Conservation (phyloP, 768 basidiomycete genomes). For the Dictyophora rubrovolvata region DNA sequence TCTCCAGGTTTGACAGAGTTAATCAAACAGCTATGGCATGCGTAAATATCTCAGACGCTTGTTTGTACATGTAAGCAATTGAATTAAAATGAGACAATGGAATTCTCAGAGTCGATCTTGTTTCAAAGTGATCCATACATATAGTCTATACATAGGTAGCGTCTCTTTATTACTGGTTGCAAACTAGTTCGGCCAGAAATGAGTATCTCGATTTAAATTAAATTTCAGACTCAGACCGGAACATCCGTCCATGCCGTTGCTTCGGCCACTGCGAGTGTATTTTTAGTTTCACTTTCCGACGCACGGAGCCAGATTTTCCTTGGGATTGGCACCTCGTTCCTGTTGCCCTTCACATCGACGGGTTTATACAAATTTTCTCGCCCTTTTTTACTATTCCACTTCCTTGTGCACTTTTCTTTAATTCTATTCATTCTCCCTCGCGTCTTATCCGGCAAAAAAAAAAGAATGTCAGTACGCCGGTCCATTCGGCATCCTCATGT, state of each 20-base stretch:
- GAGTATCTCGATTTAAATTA: too few relatives aligned
- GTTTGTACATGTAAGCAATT: background rate
- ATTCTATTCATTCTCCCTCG: too few relatives aligned
- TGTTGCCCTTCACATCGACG: background rate
- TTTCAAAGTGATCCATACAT: too few relatives aligned
- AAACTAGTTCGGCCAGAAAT: too few relatives aligned
- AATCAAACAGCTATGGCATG: slow-evolving; percentile 73
- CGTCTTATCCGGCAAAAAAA: background rate
- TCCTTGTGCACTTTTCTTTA: too few relatives aligned
- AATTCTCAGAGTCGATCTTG: background rate
- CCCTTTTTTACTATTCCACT: background rate
- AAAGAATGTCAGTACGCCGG: slow-evolving; percentile 1
- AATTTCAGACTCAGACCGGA: too few relatives aligned
- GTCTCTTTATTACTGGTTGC: too few relatives aligned
- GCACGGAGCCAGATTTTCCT: background rate
- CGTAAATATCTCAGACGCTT: slow-evolving; percentile 37
- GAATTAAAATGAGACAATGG: background rate
- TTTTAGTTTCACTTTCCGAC: background rate
- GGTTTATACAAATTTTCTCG: background rate
- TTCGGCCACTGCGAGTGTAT: background rate
- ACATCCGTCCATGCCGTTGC: too few relatives aligned
- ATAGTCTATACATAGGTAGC: too few relatives aligned
- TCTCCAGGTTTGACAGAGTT: slow-evolving; percentile 73
- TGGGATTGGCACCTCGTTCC: background rate
- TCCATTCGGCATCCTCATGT: slow-evolving; percentile 8